phyloP scores from a whole-genome alignment of 2,329 filamentous ascomycete species.

The Neocatenulostroma microsporum region DNA sequence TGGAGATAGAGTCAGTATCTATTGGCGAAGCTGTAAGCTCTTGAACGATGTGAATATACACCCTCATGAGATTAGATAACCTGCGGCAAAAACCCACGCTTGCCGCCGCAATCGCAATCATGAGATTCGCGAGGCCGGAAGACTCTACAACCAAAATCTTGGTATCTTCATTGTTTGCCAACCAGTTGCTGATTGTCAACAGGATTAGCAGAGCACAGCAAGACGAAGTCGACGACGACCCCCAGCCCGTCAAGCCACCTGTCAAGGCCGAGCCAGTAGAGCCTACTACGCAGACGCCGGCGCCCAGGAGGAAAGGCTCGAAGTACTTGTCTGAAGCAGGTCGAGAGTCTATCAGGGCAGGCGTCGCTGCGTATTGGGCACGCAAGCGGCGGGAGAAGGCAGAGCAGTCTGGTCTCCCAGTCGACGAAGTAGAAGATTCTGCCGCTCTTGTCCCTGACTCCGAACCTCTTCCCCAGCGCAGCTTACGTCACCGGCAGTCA shows the following conservation, averaged over 20 bases:
- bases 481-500: conserved; percentile 8
- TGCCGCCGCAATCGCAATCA: neutral
- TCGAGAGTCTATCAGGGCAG: too few relatives aligned
- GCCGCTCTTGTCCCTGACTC: conserved; percentile 4
- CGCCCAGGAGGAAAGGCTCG: too few relatives aligned
- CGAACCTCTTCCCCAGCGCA: conserved; percentile 8
- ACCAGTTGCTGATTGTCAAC: too few relatives aligned
- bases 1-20: neutral
- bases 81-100: neutral
- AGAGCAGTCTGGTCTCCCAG: neutral
- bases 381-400: neutral
- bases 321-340: too few relatives aligned
- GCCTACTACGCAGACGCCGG: too few relatives aligned
- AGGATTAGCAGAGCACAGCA: too few relatives aligned
- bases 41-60: neutral
- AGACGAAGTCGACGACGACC: too few relatives aligned
- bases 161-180: too few relatives aligned
- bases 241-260: too few relatives aligned
- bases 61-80: neutral
- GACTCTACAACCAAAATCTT: too few relatives aligned
- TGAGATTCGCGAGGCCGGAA: neutral
- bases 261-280: too few relatives aligned
- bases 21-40: neutral
- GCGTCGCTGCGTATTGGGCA: neutral
- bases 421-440: neutral